Conservation (phyloP, 768 basidiomycete species). For the Leccinum broughii region DNA sequence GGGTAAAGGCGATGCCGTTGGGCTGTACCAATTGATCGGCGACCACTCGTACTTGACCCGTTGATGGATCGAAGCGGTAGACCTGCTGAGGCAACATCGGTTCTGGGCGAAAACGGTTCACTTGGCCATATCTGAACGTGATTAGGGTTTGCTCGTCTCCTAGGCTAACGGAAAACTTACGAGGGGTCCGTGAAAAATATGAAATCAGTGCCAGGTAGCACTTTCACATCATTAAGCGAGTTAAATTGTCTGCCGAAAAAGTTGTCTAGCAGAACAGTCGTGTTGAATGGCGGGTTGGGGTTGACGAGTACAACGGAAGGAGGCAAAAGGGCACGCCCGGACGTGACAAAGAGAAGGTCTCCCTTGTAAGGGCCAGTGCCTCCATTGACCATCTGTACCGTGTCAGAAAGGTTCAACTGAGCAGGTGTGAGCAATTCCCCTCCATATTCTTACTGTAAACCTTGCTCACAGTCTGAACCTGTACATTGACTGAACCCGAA, state of each 20-base stretch:
- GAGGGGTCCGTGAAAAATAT: constrained; percentile 75
- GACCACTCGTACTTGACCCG: constrained; percentile 65
- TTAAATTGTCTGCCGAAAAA: constrained; percentile 81
- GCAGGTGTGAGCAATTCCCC: constrained; percentile 5
- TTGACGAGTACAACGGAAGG: constrained; percentile 66
- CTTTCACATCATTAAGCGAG: constrained; percentile 76
- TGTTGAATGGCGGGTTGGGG: constrained; percentile 61
- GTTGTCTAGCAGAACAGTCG: constrained; percentile 64
- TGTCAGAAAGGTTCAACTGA: constrained; percentile 58
- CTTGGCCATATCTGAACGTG: constrained; percentile 55
- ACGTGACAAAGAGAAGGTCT: constrained; percentile 60
- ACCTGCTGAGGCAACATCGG: constrained; percentile 45
- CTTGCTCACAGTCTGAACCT: constrained; percentile 40
- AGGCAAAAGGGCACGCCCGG: constrained; percentile 62
- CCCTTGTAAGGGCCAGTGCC: constrained; percentile 64
- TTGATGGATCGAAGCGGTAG: constrained; percentile 50
- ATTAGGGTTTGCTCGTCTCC: background rate
- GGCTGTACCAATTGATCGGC: constrained; percentile 63
- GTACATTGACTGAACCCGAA: constrained; percentile 45
- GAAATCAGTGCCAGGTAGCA: constrained; percentile 63
- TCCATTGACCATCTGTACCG: constrained; percentile 70
- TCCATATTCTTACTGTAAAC: background rate
- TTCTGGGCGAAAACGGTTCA: constrained; percentile 63
- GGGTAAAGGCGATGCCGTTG: background rate
- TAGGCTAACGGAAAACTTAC: constrained; percentile 38